These are phyloP conservation scores for Bryum argenteum DNA, from an alignment of 225 moss, liverwort and hornwort species.

Conservation along the genomic window DNA sequence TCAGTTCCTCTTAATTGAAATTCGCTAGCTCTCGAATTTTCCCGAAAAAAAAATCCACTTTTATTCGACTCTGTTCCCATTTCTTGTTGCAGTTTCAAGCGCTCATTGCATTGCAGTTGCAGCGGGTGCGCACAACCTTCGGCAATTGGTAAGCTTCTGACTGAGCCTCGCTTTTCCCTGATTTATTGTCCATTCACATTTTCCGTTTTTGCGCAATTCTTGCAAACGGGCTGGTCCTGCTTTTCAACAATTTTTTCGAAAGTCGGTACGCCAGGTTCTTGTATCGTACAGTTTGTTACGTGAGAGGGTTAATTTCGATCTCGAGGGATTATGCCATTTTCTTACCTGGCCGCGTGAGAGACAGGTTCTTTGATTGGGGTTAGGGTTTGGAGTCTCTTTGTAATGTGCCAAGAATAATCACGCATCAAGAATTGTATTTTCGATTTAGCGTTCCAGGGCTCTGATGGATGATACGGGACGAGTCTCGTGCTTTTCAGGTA, in stretches of 20 bases:
- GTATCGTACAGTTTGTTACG: slow-evolving; percentile 11
- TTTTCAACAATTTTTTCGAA: slow-evolving; percentile 7
- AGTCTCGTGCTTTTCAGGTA: background rate
- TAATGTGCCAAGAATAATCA: background rate
- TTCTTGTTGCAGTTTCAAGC: slow-evolving; percentile 22
- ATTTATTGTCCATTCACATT: background rate
- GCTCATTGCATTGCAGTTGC: slow-evolving; percentile 26
- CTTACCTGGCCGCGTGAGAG: background rate
- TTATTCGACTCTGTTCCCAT: background rate
- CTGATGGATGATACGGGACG: background rate
- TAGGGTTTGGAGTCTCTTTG: slow-evolving; percentile 14
- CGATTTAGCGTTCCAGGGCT: slow-evolving; percentile 9
- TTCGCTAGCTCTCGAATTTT: background rate
- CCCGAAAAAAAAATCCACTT: background rate
- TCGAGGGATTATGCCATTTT: slow-evolving; percentile 15
- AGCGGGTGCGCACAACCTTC: background rate
- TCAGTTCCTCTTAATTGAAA: background rate
- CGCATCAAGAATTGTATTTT: slow-evolving; percentile 30
- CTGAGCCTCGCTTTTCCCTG: background rate
- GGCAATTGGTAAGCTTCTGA: slow-evolving; percentile 32
- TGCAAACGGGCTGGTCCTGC: background rate
- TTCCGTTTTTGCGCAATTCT: slow-evolving; percentile 6
- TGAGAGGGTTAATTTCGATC: slow-evolving; percentile 14
- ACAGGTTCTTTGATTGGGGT: slow-evolving; percentile 10
- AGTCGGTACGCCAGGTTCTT: background rate